Evolutionary conservation across 2,329 filamentous ascomycete genomes (phyloP), one percentile per base, ranked within the genome.

Genomic region (Sporothrix variecibatus): DNA sequence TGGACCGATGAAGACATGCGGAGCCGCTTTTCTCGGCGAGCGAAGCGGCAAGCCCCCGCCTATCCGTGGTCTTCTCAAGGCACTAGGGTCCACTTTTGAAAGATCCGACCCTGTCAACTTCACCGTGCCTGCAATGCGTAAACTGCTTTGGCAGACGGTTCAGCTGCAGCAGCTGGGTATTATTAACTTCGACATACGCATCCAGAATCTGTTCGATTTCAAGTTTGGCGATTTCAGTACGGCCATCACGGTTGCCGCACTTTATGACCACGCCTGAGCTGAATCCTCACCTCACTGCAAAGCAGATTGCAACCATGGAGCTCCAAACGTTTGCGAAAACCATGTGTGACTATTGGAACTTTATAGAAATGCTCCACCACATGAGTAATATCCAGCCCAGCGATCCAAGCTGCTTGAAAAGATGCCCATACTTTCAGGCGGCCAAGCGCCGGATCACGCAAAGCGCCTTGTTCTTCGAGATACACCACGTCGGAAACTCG

Each of bases 281-380:
- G 31, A 65, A 65, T 43, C 60, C 60, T 7, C 73, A 76, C 68
- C 65, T 68, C 56, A 60, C 26, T 17, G 56, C 56, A 15, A 11
- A 60, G 56, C 23, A 60, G 23, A 60, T 60, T 3, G 23, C 7
- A 31, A 23, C 7, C 56, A 8, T 60, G 56, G 56, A 60, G 26
- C 15, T 1, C 56, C 2, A 60, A 11, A 60, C 56, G 28, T 60
- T 60, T n/a, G 15, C 5, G 23, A 7, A 7, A 2, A 34, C 60
- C 60, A 56, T 56, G n/a, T 6, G 7, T 9, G 51, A 56, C 51
- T 56, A 56, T 26, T 56, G 31, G 23, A 2, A 12, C 23, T 56
- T 56, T 12, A 12, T 12, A 9, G 8, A 56, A 2, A 56, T 38
- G 60, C 20, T 64, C 60, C n/a, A 40, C 12, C 23, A 56, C 28